Evolutionary conservation across 306 rosid genomes (phyloP).

Genomic region (Castanea sativa): DNA sequence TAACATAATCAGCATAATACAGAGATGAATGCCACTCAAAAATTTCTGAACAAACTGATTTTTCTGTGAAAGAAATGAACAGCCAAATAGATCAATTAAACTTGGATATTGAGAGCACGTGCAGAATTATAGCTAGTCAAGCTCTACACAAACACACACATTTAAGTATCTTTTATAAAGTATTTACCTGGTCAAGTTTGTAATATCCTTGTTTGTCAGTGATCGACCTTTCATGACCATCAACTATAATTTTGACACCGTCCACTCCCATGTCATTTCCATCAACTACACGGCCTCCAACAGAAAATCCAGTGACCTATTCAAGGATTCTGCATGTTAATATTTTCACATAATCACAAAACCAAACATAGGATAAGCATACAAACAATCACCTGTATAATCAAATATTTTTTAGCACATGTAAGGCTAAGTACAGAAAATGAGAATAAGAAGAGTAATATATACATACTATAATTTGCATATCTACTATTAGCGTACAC

Average conservation of each 20-base stretch:
- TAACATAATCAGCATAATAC: not conserved
- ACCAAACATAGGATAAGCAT: slow-evolving; percentile 5
- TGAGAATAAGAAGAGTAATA: not conserved
- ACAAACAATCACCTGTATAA: not conserved
- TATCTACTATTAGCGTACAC: not conserved
- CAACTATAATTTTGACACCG: slow-evolving; percentile 85
- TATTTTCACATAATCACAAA: slow-evolving; percentile 12
- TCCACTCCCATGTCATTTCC: slow-evolving; percentile 82
- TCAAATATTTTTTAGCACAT: not conserved
- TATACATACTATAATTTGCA: not conserved
- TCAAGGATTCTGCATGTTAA: slow-evolving; percentile 21
- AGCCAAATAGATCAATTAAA: not conserved
- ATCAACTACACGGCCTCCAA: slow-evolving; percentile 93
- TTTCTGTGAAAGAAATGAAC: not conserved
- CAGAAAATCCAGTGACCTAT: slow-evolving; percentile 97
- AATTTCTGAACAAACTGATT: not conserved
- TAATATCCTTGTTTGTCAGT: slow-evolving; percentile 94
- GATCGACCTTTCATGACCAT: slow-evolving; percentile 84
- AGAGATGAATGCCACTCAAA: too few relatives aligned
- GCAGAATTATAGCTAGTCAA: not conserved
- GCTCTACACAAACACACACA: not conserved
- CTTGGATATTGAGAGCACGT: not conserved
- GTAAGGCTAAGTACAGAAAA: not conserved
- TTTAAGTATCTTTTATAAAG: not conserved
- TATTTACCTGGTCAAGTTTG: slow-evolving; percentile 89